A percentile compares a stretch with the other conserved stretches of the same genome.
phyloP scores from a whole-genome alignment of 306 rosid species.

The Castanospermum australe region DNA sequence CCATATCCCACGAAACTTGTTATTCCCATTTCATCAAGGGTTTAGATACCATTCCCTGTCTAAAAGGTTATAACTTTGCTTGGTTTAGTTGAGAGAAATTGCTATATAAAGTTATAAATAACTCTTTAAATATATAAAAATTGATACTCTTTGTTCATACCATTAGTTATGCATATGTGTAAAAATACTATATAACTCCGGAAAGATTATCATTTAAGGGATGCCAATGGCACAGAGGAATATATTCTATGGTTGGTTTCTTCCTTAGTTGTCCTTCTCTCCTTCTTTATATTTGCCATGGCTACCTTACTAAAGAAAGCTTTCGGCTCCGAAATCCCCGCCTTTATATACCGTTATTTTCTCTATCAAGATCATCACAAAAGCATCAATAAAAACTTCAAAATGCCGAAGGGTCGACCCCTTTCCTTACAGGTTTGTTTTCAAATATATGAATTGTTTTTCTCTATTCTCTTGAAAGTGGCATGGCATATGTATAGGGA shows the following conservation, averaged over 20 bases:
- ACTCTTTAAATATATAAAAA: conserved; percentile 27
- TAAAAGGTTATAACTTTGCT: conserved; percentile 43
- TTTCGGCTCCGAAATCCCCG: conserved; percentile 48
- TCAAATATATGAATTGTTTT: background rate
- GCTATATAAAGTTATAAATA: conserved; percentile 27
- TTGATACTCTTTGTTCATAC: conserved; percentile 28
- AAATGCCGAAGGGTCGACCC: conserved; percentile 80
- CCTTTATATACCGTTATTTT: conserved; percentile 46
- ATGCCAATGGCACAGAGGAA: conserved; percentile 51
- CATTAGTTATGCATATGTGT: conserved; percentile 7
- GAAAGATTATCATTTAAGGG: conserved; percentile 39
- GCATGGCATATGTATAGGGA: background rate
- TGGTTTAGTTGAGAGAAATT: conserved; percentile 39
- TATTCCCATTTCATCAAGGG: conserved; percentile 51
- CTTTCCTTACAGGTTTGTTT: conserved; percentile 78
- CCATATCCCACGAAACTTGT: conserved; percentile 45
- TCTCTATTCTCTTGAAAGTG: background rate
- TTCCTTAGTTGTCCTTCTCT: conserved; percentile 32
- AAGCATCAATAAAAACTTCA: conserved; percentile 38
- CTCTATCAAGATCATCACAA: conserved; percentile 25
- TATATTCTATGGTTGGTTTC: conserved; percentile 61
- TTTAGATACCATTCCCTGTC: conserved; percentile 68
- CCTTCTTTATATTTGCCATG: conserved; percentile 43
- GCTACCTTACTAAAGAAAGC: conserved; percentile 55
- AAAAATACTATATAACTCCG: conserved; percentile 9